Conservation (phyloP, 495 filamentous ascomycete genomes). For the Aspergillus ostianus region DNA sequence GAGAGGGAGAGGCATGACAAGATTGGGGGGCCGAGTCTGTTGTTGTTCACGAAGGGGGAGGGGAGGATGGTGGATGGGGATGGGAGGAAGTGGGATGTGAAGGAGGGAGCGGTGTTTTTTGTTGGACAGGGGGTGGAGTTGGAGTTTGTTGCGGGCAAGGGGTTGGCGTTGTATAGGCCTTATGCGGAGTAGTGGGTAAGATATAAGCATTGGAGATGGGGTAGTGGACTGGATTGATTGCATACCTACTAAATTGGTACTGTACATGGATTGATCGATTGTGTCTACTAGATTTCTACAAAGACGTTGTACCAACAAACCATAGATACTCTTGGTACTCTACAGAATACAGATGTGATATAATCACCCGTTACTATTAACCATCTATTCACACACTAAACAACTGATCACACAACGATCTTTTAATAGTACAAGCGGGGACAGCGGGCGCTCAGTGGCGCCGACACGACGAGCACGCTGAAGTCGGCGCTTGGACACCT, state of each 20-base stretch:
- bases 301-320: too few relatives aligned
- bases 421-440: conserved; percentile 3
- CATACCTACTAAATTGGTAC: too few relatives aligned
- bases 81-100: conserved; percentile 49
- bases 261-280: too few relatives aligned
- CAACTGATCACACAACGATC: not conserved
- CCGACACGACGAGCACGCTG: conserved; percentile 8
- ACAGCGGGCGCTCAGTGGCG: conserved; percentile 6
- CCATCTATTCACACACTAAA: too few relatives aligned
- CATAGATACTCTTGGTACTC: too few relatives aligned
- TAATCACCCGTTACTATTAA: too few relatives aligned
- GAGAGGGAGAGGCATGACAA: conserved; percentile 58
- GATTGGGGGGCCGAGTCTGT: conserved; percentile 61
- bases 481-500: conserved; percentile 4
- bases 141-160: conserved; percentile 46
- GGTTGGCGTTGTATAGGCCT: conserved; percentile 56
- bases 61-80: conserved; percentile 55
- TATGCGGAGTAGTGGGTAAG: conserved; percentile 44
- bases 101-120: conserved; percentile 66
- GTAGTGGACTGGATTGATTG: not conserved
- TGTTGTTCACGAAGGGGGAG: conserved; percentile 62
- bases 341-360: too few relatives aligned
- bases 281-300: too few relatives aligned
- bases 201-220: not conserved
- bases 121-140: conserved; percentile 59